Evolutionary conservation across 768 basidiomycete species (phyloP), one percentile per base, ranked within the genome.

Genomic region (Trametes cubensis): DNA sequence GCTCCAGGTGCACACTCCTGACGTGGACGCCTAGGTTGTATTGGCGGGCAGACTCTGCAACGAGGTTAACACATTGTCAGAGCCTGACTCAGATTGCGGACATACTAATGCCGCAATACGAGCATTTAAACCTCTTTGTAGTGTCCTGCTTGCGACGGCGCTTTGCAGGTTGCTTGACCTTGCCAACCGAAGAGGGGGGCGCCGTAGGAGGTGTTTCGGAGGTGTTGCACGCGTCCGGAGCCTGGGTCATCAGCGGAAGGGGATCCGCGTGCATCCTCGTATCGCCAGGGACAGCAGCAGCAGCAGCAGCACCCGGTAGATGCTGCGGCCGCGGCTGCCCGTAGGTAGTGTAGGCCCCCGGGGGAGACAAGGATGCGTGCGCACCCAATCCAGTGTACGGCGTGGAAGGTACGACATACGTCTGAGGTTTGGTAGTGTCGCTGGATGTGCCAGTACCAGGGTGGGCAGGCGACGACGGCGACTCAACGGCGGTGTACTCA

Each of bases 1-100:
- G 1, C 5, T 40, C 30, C 20, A 45, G 0, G 55, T 64, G 63
- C 1, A 64, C 58, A 18, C 48, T 25, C n/a, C 25, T 49, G 58
- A 60, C 39, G 55, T 64, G 63, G 3, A 25, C 23, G 2, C 40
- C 44, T 2, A 64, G 58, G 49, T 64, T 64, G 49, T 64, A 21
- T 17, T 4, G 30, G 7, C 59, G 47, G 18, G 63, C 59, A 44
- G 17, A 52, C 17, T 21, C 63, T 64, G 18, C 18, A 23, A 18
- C 41, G 10, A 15, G 10, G 17, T 6, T 10, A 4, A n/a, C 40
- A 4, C 21, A 14, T 5, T 42, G 6, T 7, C 1, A 42, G 18
- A 20, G n/a, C 41, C 14, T 21, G 0, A 4, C 20, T 4, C 17
- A 23, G 28, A 38, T 8, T 8, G 18, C 3, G 3, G 28, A 34